Evolutionary conservation across 441 rosid genomes (phyloP).

Genomic region (Codiaeum variegatum): DNA sequence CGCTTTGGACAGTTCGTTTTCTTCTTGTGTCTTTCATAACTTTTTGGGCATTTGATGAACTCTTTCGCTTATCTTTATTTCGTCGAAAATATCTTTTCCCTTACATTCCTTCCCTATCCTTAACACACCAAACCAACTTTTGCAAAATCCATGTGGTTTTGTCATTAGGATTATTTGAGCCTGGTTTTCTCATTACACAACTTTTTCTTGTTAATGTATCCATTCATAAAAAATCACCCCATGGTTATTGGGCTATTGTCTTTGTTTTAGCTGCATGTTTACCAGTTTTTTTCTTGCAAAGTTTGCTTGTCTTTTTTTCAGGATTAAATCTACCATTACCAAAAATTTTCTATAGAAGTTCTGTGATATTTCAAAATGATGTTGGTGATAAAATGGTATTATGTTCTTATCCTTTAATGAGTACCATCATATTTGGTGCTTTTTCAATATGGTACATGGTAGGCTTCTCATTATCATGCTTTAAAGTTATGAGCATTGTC

Average conservation of each 20-base stretch:
- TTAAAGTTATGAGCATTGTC: constrained; percentile 35
- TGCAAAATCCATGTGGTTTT: constrained; percentile 43
- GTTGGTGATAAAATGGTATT: constrained; percentile 23
- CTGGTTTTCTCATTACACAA: constrained; percentile 44
- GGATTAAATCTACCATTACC: constrained; percentile 19
- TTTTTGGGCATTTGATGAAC: constrained; percentile 44
- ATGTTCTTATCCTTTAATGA: constrained; percentile 44
- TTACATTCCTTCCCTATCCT: constrained; percentile 16
- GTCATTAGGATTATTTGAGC: constrained; percentile 51
- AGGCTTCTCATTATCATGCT: constrained; percentile 38
- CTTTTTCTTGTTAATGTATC: constrained; percentile 54
- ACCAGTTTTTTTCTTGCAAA: constrained; percentile 35
- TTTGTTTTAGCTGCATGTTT: constrained; percentile 36
- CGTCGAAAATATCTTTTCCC: constrained; percentile 24
- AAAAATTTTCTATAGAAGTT: constrained; percentile 21
- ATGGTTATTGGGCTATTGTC: constrained; percentile 27
- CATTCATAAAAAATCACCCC: constrained; percentile 29
- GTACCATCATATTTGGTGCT: constrained; percentile 34
- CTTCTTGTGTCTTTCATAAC: constrained; percentile 41
- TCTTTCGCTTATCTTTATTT: constrained; percentile 39
- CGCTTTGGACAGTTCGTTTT: constrained; percentile 53
- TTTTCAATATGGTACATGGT: constrained; percentile 31
- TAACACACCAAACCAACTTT: constrained; percentile 24
- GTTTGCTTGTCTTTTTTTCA: constrained; percentile 23
- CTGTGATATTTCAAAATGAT: constrained; percentile 11